A percentile compares a stretch with the other conserved stretches of the same genome.
Conservation (phyloP, 2,329 filamentous ascomycete species). For the Neopestalotiopsis sp. region DNA sequence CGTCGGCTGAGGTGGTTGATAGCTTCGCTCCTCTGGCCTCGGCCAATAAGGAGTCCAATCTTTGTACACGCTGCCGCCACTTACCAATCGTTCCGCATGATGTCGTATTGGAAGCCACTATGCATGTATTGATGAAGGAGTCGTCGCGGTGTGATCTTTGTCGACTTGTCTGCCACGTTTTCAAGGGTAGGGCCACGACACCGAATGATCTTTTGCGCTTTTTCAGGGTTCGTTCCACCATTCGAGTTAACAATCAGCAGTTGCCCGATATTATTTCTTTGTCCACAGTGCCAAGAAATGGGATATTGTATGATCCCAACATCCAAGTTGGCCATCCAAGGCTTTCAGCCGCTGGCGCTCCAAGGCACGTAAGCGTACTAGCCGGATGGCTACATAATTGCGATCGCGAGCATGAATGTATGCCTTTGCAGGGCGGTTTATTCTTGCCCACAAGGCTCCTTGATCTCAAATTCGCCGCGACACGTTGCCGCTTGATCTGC, state of each 20-base stretch:
- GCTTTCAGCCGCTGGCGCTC: background rate
- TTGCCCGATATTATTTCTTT: background rate
- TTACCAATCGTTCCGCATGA: background rate
- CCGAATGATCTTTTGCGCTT: background rate
- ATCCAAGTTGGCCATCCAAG: background rate
- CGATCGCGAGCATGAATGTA: background rate
- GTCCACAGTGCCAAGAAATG: background rate
- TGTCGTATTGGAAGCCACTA: background rate
- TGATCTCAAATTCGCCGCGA: background rate
- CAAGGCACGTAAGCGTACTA: background rate
- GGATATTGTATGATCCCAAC: background rate
- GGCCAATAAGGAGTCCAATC: background rate
- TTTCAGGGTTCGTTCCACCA: background rate
- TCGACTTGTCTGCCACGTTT: background rate
- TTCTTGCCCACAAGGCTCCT: background rate
- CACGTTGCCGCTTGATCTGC: background rate
- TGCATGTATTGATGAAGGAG: background rate
- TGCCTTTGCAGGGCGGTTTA: too few species aligned
- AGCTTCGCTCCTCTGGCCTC: background rate
- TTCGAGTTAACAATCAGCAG: background rate
- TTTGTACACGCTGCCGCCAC: background rate
- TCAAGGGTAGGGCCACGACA: background rate
- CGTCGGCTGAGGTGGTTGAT: background rate
- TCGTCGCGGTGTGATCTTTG: background rate
- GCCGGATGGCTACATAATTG: background rate